These are phyloP conservation scores for Beauveria asiatica DNA, from an alignment of 2,329 filamentous ascomycete species.

Conservation along the genomic window DNA sequence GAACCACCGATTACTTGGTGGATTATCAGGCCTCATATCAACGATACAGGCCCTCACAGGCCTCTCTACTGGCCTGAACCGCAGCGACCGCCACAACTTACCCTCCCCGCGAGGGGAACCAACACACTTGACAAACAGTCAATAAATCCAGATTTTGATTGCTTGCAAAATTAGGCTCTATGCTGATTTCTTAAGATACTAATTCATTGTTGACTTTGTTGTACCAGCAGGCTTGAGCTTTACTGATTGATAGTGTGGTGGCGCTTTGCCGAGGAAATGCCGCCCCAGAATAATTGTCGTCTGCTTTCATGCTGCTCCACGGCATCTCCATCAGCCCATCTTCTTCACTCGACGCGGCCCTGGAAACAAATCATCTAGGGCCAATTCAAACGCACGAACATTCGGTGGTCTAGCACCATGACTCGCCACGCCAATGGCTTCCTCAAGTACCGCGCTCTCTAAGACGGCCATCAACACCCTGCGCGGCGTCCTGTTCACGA, in stretches of 20 bases:
- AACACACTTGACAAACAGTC: no score
- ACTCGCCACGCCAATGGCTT: slow-evolving; percentile 31
- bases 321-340: slow-evolving; percentile 4
- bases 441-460: slow-evolving; percentile 42
- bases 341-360: not conserved
- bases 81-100: not conserved
- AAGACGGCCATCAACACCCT: slow-evolving; percentile 48
- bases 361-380: not conserved
- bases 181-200: no score
- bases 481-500: slow-evolving; percentile 46
- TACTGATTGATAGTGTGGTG: no score
- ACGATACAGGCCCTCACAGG: not conserved
- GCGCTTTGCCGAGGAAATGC: slow-evolving; percentile 7
- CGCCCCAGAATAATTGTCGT: slow-evolving; percentile 7
- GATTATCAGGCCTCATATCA: no score
- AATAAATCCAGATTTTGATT: no score
- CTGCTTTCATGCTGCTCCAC: not conserved
- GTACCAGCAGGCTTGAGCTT: no score
- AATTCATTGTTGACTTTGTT: no score
- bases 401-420: not conserved
- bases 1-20: no score
- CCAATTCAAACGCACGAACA: not conserved
- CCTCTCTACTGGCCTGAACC: not conserved
- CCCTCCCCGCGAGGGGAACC: no score
- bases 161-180: no score